Percentiles rank a stretch among this genome's conserved stretches.
Evolutionary conservation across 306 rosid genomes (phyloP).

Genomic region (Rubus idaeus): DNA sequence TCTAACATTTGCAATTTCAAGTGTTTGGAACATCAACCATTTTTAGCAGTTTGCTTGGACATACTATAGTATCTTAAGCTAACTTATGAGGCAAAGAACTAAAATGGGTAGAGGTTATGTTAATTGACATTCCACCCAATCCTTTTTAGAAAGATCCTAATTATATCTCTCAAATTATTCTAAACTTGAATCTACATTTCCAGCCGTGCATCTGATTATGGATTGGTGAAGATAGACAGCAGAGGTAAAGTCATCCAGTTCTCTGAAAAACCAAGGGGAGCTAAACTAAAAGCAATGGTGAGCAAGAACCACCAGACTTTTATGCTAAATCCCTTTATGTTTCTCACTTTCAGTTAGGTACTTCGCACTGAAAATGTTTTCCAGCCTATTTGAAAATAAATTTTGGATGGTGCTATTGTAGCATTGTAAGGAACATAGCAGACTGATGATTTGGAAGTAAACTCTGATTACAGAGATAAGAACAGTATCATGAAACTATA

Average conservation of each 20-base stretch:
- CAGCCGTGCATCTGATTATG: constrained; percentile 90
- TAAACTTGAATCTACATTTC: constrained; percentile 24
- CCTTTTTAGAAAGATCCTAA: neutral
- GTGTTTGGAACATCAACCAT: neutral
- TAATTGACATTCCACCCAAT: neutral
- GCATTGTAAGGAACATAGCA: neutral
- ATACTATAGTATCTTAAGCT: neutral
- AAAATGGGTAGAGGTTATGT: neutral
- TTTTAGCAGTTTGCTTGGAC: neutral
- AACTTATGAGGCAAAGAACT: neutral
- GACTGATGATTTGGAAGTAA: neutral
- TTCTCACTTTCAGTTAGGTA: constrained; percentile 9
- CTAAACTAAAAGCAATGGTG: constrained; percentile 75
- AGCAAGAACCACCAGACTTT: constrained; percentile 17
- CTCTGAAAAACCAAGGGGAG: constrained; percentile 76
- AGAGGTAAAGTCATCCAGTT: constrained; percentile 67
- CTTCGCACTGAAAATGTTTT: neutral
- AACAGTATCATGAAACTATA: neutral
- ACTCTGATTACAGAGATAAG: neutral
- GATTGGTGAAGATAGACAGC: constrained; percentile 75
- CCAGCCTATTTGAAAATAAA: neutral
- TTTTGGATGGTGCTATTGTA: neutral
- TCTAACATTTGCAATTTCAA: neutral
- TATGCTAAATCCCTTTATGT: constrained; percentile 3
- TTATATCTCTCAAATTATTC: neutral